Evolutionary conservation across 495 filamentous ascomycete genomes (phyloP), one percentile per base, ranked within the genome.

Genomic region (Staphylotrichum tortipilum): DNA sequence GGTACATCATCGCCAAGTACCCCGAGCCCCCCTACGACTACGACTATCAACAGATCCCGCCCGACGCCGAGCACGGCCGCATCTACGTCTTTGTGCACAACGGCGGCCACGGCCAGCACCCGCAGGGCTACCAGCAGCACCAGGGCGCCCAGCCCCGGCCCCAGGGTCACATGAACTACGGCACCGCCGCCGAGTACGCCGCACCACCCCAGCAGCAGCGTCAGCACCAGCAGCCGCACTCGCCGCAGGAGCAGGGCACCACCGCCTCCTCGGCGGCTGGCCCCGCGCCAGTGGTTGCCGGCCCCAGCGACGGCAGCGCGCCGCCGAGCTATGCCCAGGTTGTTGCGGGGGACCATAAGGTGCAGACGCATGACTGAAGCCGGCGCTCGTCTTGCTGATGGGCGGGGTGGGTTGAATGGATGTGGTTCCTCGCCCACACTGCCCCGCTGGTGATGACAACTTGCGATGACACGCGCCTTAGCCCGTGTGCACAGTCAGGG

Each of bases 1-100:
- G 90, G 90, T 98, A 97, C 80, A 95, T 98, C 69, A 95, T 98
- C 73, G 72, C 84, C 62, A 84, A 85, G 63, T 88, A 85, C 66
- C 94, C 94, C 22, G 90, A 96, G 26, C 69, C 72, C 12, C 66
- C 78, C 23, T 80, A 77, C 53, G 74, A 77, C 51, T 88, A 92
- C 67, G 74, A 82, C 40, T 56, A 56, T 41, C 33, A 44, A 10
- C n/a, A 19, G 63, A 64, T 83, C 41, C 71, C 76, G 11, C 70
- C 71, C 29, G 81, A 82, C 57, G 67, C 69, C 60, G 76, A 70
- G 68, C 70, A 60, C 62, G 62, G 59, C 36, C 74, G 71, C 49
- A 78, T 85, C 45, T 86, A 88, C 66, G 82, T 87, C 62, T 83
- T 85, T 61, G 83, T 89, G 17, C 67, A 67, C 51, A 50, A 54